Conservation (phyloP, 768 basidiomycete species). For the Tricholoma sp. region DNA sequence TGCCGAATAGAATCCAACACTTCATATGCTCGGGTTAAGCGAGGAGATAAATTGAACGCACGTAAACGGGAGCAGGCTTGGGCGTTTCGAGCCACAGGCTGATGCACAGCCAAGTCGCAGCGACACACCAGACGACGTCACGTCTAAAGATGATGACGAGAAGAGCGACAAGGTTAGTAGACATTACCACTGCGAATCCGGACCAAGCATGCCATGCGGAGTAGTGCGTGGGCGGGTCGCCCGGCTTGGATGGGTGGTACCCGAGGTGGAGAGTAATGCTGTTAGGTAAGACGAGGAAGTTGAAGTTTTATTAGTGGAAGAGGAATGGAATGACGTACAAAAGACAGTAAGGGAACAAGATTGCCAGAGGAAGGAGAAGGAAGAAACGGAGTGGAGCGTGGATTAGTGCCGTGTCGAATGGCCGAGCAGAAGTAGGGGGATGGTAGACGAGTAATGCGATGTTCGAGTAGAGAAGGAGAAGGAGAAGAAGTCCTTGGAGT, state of each 20-base stretch:
- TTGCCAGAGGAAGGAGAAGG: constrained; percentile 43
- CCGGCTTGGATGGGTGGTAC: constrained; percentile 40
- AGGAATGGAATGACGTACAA: constrained; percentile 39
- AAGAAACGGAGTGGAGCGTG: constrained; percentile 84
- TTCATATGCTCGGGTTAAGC: neutral
- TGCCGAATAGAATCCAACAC: neutral
- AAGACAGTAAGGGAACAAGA: constrained; percentile 55
- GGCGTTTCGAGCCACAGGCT: constrained; percentile 57
- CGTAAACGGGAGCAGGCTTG: constrained; percentile 61
- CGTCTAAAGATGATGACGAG: constrained; percentile 49
- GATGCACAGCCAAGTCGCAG: constrained; percentile 68
- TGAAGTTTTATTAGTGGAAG: neutral
- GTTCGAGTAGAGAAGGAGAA: constrained; percentile 76
- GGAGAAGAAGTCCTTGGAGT: constrained; percentile 61
- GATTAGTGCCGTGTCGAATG: constrained; percentile 76
- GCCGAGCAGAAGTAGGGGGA: constrained; percentile 48
- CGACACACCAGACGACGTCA: constrained; percentile 73
- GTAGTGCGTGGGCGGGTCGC: constrained; percentile 46
- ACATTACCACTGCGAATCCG: constrained; percentile 64
- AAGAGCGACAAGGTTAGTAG: constrained; percentile 56
- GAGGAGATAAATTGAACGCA: constrained; percentile 28
- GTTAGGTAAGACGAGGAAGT: neutral
- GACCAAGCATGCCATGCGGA: constrained; percentile 62
- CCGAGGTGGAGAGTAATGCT: constrained; percentile 69
- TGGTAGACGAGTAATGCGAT: constrained; percentile 73